Evolutionary conservation across 257 asterid species (phyloP), one percentile per base, ranked within the genome.

Genomic region (Petunia secreta): DNA sequence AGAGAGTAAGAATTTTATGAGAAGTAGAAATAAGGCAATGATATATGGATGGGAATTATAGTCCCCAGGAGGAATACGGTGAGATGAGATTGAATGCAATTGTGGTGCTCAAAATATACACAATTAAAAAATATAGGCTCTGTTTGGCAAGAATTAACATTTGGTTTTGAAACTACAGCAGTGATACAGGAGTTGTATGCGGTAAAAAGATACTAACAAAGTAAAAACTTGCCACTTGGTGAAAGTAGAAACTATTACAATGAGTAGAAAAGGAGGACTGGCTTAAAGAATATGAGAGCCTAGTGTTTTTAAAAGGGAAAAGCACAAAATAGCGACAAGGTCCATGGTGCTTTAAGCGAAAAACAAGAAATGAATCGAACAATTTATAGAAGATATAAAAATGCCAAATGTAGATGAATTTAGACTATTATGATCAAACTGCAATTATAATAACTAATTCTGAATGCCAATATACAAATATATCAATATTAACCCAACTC

Each of bases 1-100:
- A 71, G 77, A 48, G 62, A 43, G 25, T 16, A 71, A 48, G 46
- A 60, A 48, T 71, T 48, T 48, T 71, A 71, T 48, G 77, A 71
- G 34, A 71, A 53, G 44, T 34, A 71, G 60, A 50, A 34, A 34
- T 71, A 48, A 71, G 54, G 34, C 44, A 34, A 25, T 69, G 46
- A 69, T 25, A 25, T 25, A 25, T 25, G 25, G 25, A 25, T 8
- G 16, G 43, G 77, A 69, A 69, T 8, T 43, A 43, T 44, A 48
- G 60, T 71, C 11, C 77, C 60, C 77, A 5, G 10, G 55, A 34
- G 44, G 50, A 9, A 71, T 48, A 25, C 25, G 44, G 41, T 71
- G 77, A 48, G 48, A 10, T 48, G 60, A 71, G 60, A 41, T 67
- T 15, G 75, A 57, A 11, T 69, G 58, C 16, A 14, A 9, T 69